Base-by-base conservation (phyloP, 2,329 filamentous ascomycete species). In the Cladosporium sp. region DNA sequence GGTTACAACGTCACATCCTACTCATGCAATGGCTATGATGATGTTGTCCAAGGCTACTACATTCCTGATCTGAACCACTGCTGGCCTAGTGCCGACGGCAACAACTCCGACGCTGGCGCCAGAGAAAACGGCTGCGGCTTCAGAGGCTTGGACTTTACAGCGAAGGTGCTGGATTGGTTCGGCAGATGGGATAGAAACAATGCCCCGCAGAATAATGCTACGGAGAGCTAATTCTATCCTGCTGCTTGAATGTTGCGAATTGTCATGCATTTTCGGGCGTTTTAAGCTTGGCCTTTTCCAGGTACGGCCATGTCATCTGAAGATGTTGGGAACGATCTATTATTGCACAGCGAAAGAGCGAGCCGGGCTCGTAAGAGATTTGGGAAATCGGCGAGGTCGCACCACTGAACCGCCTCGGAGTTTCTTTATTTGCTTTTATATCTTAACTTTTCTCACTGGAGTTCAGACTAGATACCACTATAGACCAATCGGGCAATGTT, bases 31-130 rank as follows among this genome's bases (percentile, higher is more conserved):
- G 59, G 69, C 65, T 67, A 59, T 65, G 65, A 68, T 28, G 70
- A 74, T 25, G 60, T 70, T 8, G 69, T 76, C 4, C 65, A 72
- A 30, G 75, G 77, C 55, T 77, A 76, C 60, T 69, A 69, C 39
- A 67, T 75, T 37, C 69, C 64, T 8, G 73, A 75, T 7, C 30
- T 76, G 19, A 69, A 67, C 6, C 76, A 78, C 60, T 70, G 73
- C 47, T 79, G 76, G 76, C 74, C 75, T 1, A 74, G 60, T 39
- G 54, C 54, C 4, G 59, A 52, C 5, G 61, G 62, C 7, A 59
- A 59, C 34, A 70, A 67, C 45, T 66, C 47, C n/a, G 68, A 70
- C 60, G 61, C 66, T 6, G 50, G 58, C 38, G 22, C 43, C 11
- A 61, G 39, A 12, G 55, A 61, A 15, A 58, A 62, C n/a, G 64